Evolutionary conservation across 768 basidiomycete genomes (phyloP).

Genomic region (Hypholoma sublateritium): DNA sequence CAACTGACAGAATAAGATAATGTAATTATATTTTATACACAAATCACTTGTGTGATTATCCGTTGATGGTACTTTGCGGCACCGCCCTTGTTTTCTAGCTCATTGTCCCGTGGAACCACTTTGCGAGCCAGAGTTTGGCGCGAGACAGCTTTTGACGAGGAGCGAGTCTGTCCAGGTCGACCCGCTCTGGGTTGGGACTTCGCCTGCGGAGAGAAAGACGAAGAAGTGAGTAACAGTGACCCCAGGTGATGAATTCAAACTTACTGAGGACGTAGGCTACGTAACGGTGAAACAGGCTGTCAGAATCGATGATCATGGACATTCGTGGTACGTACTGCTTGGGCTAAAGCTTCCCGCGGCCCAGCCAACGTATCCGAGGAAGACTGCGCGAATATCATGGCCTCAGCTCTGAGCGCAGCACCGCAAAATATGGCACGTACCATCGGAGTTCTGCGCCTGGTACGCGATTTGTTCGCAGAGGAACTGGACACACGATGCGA

Average conservation of each 20-base stretch:
- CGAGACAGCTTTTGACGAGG: conserved; percentile 35
- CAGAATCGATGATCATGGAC: background rate
- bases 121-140: conserved; percentile 26
- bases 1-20: too few relatives aligned
- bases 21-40: background rate
- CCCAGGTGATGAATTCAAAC: background rate
- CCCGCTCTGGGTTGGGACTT: conserved; percentile 28
- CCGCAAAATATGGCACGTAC: conserved; percentile 22
- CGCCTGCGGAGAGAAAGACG: conserved; percentile 16
- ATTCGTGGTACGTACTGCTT: conserved; percentile 9
- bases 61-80: background rate
- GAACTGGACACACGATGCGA: conserved; percentile 45
- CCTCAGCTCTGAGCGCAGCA: background rate
- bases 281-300: background rate
- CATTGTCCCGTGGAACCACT: conserved; percentile 16
- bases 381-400: conserved; percentile 27
- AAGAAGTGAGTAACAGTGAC: background rate
- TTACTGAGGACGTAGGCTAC: conserved; percentile 33
- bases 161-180: conserved; percentile 40
- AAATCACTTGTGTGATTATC: background rate
- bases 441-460: conserved; percentile 49
- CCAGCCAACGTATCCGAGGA: conserved; percentile 59
- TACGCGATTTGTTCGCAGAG: conserved; percentile 46
- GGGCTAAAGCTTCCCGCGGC: conserved; percentile 53
- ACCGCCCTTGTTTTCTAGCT: background rate